phyloP scores from a whole-genome alignment of 345 rosid species.

The Melaleuca alternifolia region DNA sequence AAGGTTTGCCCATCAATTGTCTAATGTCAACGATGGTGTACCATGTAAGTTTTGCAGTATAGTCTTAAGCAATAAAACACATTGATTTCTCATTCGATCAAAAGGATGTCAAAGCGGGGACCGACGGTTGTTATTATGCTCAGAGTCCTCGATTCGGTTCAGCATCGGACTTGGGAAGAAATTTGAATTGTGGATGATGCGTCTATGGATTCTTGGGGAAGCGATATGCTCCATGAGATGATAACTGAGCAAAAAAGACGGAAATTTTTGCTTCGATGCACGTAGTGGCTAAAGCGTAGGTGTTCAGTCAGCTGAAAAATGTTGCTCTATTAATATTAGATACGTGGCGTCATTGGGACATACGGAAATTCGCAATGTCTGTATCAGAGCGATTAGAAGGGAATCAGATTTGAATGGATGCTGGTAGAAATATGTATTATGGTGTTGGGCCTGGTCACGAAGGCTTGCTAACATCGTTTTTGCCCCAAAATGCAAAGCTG shows the following conservation, averaged over 20 bases:
- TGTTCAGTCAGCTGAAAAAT: not conserved
- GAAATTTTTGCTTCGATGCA: not conserved
- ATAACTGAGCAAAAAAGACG: not conserved
- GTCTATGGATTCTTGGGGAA: not conserved
- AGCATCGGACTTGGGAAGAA: not conserved
- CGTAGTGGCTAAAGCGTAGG: not conserved
- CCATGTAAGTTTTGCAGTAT: not conserved
- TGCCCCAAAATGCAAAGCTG: not conserved
- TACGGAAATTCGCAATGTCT: not conserved
- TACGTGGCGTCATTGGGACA: not conserved
- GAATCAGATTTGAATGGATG: not conserved
- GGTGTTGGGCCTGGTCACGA: not conserved
- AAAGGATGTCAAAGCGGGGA: not conserved
- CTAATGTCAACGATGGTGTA: not conserved
- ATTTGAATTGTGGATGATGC: not conserved
- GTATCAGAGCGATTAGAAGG: not conserved
- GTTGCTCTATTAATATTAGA: not conserved
- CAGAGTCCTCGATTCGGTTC: not conserved
- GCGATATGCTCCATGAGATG: not conserved
- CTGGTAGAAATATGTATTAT: not conserved
- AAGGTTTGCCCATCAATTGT: not conserved
- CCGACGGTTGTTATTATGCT: not conserved
- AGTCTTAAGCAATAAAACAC: not conserved
- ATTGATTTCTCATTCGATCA: not conserved
- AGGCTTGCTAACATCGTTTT: not conserved